Conservation (phyloP, 2,329 filamentous ascomycete genomes). For the Aspergillus ruber region DNA sequence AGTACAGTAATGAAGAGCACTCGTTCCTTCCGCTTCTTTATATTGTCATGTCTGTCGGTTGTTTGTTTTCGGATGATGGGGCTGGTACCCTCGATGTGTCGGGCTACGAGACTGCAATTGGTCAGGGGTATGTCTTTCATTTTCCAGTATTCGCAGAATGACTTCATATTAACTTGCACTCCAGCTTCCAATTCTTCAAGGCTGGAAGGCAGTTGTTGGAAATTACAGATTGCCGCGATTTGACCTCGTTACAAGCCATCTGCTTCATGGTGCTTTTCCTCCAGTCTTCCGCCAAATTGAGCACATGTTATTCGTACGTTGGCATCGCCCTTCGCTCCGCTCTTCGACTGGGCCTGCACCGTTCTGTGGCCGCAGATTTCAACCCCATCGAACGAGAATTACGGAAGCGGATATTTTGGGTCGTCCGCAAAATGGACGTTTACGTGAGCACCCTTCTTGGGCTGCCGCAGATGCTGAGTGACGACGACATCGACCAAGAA, state of each 20-base stretch:
- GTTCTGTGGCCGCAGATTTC: constrained; percentile 61
- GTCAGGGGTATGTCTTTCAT: constrained; percentile 46
- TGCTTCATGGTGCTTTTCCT: constrained; percentile 76
- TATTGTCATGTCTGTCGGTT: constrained; percentile 64
- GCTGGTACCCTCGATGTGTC: constrained; percentile 43
- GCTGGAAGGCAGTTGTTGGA: constrained; percentile 59
- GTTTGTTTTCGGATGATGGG: constrained; percentile 60
- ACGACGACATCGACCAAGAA: constrained; percentile 47
- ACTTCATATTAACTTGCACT: constrained; percentile 5
- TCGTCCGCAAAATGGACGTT: constrained; percentile 45
- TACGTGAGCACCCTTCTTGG: constrained; percentile 46
- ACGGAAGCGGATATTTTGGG: constrained; percentile 58
- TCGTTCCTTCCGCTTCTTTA: constrained; percentile 66
- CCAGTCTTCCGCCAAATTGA: constrained; percentile 71
- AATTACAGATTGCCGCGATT: constrained; percentile 60
- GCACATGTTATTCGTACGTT: constrained; percentile 72
- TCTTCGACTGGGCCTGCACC: constrained; percentile 71
- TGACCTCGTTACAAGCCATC: constrained; percentile 67
- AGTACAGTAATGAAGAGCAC: constrained; percentile 58
- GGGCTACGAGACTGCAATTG: constrained; percentile 46
- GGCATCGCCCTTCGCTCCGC: constrained; percentile 70
- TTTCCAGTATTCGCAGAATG: not conserved
- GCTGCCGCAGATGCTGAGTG: constrained; percentile 43
- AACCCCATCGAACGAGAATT: constrained; percentile 68
- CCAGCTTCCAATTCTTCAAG: constrained; percentile 69